Conservation (phyloP, 1,284 basidiomycete genomes). For the Cystobasidium sp. region DNA sequence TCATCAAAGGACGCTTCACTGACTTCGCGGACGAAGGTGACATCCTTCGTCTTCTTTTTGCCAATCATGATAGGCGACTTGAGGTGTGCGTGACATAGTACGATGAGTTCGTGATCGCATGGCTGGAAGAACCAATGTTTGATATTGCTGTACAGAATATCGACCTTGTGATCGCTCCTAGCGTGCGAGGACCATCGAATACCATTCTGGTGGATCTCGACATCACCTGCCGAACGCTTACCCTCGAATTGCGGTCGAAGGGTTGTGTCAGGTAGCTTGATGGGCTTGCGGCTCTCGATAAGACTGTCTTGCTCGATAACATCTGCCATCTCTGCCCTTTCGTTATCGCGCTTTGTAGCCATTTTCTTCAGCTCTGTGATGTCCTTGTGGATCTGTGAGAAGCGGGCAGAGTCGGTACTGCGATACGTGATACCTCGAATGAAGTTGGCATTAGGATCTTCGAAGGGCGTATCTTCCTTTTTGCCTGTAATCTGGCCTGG, state of each 20-base stretch:
- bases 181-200: slow-evolving; percentile 83
- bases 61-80: slow-evolving; percentile 98
- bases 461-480: slow-evolving; percentile 99
- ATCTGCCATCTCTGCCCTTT: slow-evolving; percentile 97
- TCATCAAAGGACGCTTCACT: slow-evolving; percentile 98
- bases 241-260: slow-evolving; percentile 91
- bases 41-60: slow-evolving; percentile 97
- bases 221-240: slow-evolving; percentile 83
- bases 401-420: slow-evolving; percentile 83
- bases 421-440: slow-evolving; percentile 94
- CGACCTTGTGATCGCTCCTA: slow-evolving; percentile 81
- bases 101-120: slow-evolving; percentile 93
- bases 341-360: slow-evolving; percentile 94
- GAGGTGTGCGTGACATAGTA: slow-evolving; percentile 91
- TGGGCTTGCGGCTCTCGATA: slow-evolving; percentile 82
- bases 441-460: slow-evolving; percentile 95
- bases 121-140: slow-evolving; percentile 99
- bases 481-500: slow-evolving; percentile 97
- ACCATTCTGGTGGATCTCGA: slow-evolving; percentile 98
- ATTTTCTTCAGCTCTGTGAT: slow-evolving; percentile 96
- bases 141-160: slow-evolving; percentile 95
- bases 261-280: slow-evolving; percentile 87
- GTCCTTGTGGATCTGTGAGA: slow-evolving; percentile 84
- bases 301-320: slow-evolving; percentile 93
- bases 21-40: slow-evolving; percentile 98